phyloP scores from a whole-genome alignment of 352 stramenopile genomes.

The Phytopythium vexans region DNA sequence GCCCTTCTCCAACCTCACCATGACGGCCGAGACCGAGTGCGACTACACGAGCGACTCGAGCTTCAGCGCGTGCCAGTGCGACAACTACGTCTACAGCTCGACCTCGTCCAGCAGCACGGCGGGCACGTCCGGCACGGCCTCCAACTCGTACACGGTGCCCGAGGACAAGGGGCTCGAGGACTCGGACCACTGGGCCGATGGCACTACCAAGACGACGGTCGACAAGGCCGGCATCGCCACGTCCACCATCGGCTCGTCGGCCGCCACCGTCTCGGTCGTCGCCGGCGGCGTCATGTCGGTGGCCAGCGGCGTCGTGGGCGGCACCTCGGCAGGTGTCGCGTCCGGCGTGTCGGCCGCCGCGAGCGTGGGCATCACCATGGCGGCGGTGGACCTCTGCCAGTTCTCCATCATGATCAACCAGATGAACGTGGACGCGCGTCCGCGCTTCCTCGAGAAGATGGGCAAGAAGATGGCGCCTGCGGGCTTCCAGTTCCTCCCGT shows the following conservation, averaged over 20 bases:
- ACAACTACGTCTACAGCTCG: conserved; percentile 27
- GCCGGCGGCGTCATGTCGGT: conserved; percentile 62
- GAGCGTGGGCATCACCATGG: conserved; percentile 65
- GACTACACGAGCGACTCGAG: conserved; percentile 53
- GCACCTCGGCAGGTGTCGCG: conserved; percentile 51
- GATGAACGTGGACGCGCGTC: conserved; percentile 76
- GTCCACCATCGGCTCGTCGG: conserved; percentile 48
- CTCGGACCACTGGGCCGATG: conserved; percentile 63
- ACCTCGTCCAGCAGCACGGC: conserved; percentile 12
- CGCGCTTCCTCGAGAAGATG: conserved; percentile 75
- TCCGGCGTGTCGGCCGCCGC: conserved; percentile 54
- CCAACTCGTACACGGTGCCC: conserved; percentile 29
- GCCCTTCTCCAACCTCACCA: conserved; percentile 51
- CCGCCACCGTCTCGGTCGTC: conserved; percentile 58
- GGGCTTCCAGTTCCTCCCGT: conserved; percentile 62
- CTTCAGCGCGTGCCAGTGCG: conserved; percentile 58
- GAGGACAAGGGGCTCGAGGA: conserved; percentile 62
- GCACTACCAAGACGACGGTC: conserved; percentile 48
- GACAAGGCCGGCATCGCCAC: conserved; percentile 66
- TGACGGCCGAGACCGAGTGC: conserved; percentile 49
- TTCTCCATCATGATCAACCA: conserved; percentile 85
- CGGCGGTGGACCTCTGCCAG: conserved; percentile 73
- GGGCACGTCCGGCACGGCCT: conserved; percentile 10
- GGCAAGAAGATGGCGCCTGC: conserved; percentile 65
- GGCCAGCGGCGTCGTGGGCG: conserved; percentile 48